These are phyloP conservation scores for Zhuliangozyma parablackwelliae DNA, from an alignment of 1,139 yeast species.

Conservation along the genomic window DNA sequence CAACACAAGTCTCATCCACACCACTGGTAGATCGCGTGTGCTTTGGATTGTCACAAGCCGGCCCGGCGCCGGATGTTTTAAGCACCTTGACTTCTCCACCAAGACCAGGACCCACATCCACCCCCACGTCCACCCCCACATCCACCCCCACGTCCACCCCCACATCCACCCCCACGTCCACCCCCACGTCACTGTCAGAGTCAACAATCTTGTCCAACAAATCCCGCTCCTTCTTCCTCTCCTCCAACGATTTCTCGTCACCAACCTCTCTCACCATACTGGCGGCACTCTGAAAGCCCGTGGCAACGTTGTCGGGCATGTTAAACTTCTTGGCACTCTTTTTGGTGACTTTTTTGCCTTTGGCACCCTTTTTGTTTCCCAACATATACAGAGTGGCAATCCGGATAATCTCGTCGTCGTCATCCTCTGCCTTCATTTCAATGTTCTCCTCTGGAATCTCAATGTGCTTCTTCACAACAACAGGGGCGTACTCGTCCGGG, in stretches of 20 bases:
- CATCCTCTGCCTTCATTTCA: slow-evolving; percentile 46
- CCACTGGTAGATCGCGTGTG: too few species aligned
- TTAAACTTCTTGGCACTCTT: slow-evolving; percentile 44
- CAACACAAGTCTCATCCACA: too few species aligned
- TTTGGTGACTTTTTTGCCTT: slow-evolving; percentile 8
- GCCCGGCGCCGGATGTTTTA: too few species aligned
- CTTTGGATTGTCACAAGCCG: too few species aligned
- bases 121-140: slow-evolving; percentile 9
- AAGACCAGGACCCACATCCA: too few species aligned
- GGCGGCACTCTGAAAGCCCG: slow-evolving; percentile 63
- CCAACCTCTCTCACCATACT: slow-evolving; percentile 37
- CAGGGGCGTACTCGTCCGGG: slow-evolving; percentile 54
- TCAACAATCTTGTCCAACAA: slow-evolving; percentile 20
- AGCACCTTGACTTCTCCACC: too few species aligned
- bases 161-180: not conserved
- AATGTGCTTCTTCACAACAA: slow-evolving; percentile 51
- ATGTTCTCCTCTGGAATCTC: slow-evolving; percentile 68
- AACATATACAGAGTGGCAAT: slow-evolving; percentile 52
- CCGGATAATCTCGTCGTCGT: slow-evolving; percentile 66
- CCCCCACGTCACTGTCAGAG: slow-evolving; percentile 15
- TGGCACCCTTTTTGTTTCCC: slow-evolving; percentile 8
- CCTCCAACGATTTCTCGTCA: slow-evolving; percentile 11
- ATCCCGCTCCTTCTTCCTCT: slow-evolving; percentile 9
- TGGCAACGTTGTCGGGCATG: slow-evolving; percentile 75
- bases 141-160: slow-evolving; percentile 7